A percentile compares a stretch with the other conserved stretches of the same genome.
Conservation (phyloP, 2,329 filamentous ascomycete genomes). For the Trichoderma aggressivum region DNA sequence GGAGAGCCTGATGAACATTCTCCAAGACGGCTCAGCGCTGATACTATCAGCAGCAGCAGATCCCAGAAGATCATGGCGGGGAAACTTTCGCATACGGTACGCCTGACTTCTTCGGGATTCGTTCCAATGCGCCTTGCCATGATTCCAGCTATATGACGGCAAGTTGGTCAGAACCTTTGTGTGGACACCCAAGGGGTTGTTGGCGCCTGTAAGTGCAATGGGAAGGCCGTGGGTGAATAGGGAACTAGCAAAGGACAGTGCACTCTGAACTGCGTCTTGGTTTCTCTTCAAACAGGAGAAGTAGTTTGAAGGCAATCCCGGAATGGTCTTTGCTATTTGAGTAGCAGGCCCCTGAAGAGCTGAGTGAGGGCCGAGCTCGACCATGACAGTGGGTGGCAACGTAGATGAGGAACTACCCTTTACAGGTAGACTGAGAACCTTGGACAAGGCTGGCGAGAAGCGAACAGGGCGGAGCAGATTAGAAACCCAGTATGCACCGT, state of each 20-base stretch:
- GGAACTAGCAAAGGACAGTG: neutral
- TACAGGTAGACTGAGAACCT: neutral
- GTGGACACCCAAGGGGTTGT: neutral
- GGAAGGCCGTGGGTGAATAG: constrained; percentile 2
- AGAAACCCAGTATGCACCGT: constrained; percentile 13
- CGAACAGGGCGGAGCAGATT: constrained; percentile 17
- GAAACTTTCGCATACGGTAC: constrained; percentile 23
- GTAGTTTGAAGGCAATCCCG: neutral
- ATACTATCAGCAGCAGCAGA: constrained; percentile 21
- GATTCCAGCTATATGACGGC: constrained; percentile 28
- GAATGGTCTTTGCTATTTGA: constrained; percentile 5
- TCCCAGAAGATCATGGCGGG: constrained; percentile 30
- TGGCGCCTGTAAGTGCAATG: constrained; percentile 3
- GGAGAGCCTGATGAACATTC: constrained; percentile 29
- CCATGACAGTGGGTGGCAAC: constrained; percentile 4
- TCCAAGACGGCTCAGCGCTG: constrained; percentile 30
- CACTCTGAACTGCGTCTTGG: neutral
- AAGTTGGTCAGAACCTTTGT: constrained; percentile 22
- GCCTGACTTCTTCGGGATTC: constrained; percentile 27
- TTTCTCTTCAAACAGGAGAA: constrained; percentile 12
- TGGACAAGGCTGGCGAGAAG: constrained; percentile 15
- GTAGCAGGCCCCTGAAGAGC: constrained; percentile 13
- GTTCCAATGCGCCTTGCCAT: constrained; percentile 21
- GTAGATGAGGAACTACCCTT: neutral
- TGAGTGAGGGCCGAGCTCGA: constrained; percentile 20